phyloP scores from a whole-genome alignment of 2,329 filamentous ascomycete species.

The Botrytis porri region DNA sequence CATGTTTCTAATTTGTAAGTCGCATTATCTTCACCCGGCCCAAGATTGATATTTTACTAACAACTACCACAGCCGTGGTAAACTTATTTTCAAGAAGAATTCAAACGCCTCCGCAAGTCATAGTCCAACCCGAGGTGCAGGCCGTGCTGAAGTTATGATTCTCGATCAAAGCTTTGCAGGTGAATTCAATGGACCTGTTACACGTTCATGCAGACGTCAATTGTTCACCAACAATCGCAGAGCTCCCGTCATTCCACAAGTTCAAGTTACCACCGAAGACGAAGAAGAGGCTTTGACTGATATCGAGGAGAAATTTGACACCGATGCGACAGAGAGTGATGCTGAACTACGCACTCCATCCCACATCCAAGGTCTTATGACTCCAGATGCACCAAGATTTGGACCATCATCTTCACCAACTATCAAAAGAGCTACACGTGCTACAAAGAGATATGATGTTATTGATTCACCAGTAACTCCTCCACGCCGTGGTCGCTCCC shows the following conservation, averaged over 20 bases:
- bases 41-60: slow-evolving; percentile 30
- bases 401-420: slow-evolving; percentile 61
- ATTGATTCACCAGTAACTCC: slow-evolving; percentile 34
- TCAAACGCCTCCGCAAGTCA: slow-evolving; percentile 24
- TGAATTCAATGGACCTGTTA: slow-evolving; percentile 48
- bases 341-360: slow-evolving; percentile 12
- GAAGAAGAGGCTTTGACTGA: slow-evolving; percentile 51
- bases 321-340: slow-evolving; percentile 13
- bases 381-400: slow-evolving; percentile 55
- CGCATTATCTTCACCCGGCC: slow-evolving; percentile 33
- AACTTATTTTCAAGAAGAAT: slow-evolving; percentile 68
- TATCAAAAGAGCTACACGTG: slow-evolving; percentile 57
- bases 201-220: slow-evolving; percentile 49
- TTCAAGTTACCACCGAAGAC: slow-evolving; percentile 59
- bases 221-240: slow-evolving; percentile 25
- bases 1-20: slow-evolving; percentile 75
- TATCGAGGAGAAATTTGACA: slow-evolving; percentile 42
- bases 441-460: slow-evolving; percentile 46
- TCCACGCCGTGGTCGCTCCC: slow-evolving; percentile 21
- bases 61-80: slow-evolving; percentile 62
- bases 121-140: slow-evolving; percentile 17
- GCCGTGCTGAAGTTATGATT: slow-evolving; percentile 37
- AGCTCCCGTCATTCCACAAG: slow-evolving; percentile 53
- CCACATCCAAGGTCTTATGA: slow-evolving; percentile 41
- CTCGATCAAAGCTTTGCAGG: slow-evolving; percentile 37